Conservation (phyloP, 805 yeast species). For the Metschnikowia koreensis region DNA sequence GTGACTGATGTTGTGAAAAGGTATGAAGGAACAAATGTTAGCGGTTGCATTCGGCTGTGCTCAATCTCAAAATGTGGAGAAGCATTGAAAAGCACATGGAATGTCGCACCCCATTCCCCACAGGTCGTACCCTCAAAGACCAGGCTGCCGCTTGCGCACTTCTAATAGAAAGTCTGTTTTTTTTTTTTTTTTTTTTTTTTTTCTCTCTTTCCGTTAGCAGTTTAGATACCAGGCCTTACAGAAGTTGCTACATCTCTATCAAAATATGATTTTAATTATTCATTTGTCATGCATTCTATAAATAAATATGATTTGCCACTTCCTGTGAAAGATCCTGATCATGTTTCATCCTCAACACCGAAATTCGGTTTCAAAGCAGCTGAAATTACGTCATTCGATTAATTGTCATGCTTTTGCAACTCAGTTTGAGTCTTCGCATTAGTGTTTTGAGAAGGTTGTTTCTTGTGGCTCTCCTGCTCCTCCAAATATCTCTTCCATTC, state of each 20-base stretch:
- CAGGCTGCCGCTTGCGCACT: no score
- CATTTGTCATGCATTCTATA: neutral
- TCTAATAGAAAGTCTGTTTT: no score
- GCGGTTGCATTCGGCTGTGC: neutral
- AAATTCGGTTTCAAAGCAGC: no score
- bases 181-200: no score
- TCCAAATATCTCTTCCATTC: conserved; percentile 35
- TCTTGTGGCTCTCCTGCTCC: conserved; percentile 20
- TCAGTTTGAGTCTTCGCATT: neutral
- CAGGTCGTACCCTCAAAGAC: neutral
- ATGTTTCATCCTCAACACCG: neutral
- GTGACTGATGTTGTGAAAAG: neutral
- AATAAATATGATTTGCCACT: neutral
- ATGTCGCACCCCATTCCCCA: conserved; percentile 2
- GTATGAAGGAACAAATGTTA: neutral
- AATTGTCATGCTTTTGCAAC: neutral
- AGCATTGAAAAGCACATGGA: conserved; percentile 14
- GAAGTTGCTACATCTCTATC: no score
- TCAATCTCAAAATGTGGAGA: conserved; percentile 15
- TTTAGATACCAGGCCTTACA: no score
- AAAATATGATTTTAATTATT: no score
- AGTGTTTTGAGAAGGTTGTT: neutral
- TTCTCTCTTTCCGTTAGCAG: no score
- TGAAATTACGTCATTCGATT: neutral
- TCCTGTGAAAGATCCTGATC: neutral